Conservation (phyloP, 2,329 filamentous ascomycete species). For the Aspergillus glaucus region DNA sequence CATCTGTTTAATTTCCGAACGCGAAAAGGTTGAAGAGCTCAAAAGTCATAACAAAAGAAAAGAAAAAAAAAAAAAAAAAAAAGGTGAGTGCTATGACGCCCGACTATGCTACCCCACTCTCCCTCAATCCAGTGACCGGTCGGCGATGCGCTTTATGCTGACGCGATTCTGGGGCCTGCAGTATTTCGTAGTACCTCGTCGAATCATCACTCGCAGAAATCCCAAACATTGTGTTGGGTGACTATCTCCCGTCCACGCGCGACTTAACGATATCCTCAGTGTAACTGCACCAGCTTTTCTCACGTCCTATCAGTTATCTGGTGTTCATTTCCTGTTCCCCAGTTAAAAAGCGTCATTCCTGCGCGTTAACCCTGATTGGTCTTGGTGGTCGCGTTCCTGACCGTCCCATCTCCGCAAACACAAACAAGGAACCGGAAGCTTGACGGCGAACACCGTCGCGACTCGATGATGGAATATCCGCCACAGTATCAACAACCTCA, state of each 20-base stretch:
- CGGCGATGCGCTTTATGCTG: conserved; percentile 38
- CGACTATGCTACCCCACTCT: conserved; percentile 15
- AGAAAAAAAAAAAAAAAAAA: conserved; percentile 3
- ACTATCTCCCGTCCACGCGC: conserved; percentile 19
- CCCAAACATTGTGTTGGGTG: conserved; percentile 14
- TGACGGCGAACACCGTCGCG: conserved; percentile 21
- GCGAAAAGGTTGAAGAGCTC: conserved; percentile 3
- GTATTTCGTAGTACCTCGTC: conserved; percentile 29
- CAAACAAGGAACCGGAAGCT: conserved; percentile 16
- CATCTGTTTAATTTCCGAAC: conserved; percentile 13
- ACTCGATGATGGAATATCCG: conserved; percentile 64
- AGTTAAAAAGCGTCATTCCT: conserved; percentile 11
- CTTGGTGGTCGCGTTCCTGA: conserved; percentile 11
- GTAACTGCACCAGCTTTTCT: conserved; percentile 18
- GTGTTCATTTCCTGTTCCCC: conserved; percentile 8
- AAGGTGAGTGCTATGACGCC: conserved; percentile 28
- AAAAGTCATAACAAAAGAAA: conserved; percentile 9
- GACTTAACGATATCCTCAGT: conserved; percentile 18
- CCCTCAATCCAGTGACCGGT: conserved; percentile 36
- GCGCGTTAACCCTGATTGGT: conserved; percentile 15
- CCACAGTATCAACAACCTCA: conserved; percentile 63
- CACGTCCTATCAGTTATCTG: conserved; percentile 15
- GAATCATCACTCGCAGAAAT: conserved; percentile 34
- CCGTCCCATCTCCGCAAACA: conserved; percentile 10
- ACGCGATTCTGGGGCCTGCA: conserved; percentile 37